phyloP scores from a whole-genome alignment of 2,329 filamentous ascomycete species.

The Colletotrichum plurivorum region DNA sequence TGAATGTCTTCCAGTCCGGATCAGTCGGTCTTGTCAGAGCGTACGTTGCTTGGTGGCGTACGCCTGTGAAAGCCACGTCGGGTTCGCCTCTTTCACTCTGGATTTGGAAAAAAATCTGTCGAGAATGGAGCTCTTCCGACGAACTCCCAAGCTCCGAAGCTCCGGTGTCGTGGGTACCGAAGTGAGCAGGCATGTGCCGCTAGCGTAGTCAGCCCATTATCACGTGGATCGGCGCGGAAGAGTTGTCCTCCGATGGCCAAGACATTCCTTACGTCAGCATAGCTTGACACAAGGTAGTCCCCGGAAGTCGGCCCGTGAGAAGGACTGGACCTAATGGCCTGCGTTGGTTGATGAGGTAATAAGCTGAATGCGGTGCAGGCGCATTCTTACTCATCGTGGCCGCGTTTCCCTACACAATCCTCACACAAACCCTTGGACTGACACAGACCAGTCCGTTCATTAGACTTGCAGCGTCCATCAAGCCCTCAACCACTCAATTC shows the following conservation, averaged over 20 bases:
- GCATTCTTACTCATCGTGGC: neutral
- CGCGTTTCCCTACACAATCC: neutral
- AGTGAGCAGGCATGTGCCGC: constrained; percentile 17
- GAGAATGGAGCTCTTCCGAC: constrained; percentile 35
- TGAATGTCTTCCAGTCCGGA: constrained; percentile 6
- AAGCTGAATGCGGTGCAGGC: neutral
- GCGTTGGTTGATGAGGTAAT: neutral
- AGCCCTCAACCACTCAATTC: neutral
- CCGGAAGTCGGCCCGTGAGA: constrained; percentile 11
- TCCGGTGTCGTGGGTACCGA: constrained; percentile 21
- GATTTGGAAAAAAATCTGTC: constrained; percentile 34
- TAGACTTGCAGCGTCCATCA: neutral
- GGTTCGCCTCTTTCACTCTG: constrained; percentile 9
- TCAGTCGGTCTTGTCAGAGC: constrained; percentile 7
- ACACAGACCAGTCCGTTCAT: constrained; percentile 28
- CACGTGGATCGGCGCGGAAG: constrained; percentile 16
- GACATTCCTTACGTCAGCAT: too few relatives aligned
- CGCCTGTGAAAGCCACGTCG: constrained; percentile 20
- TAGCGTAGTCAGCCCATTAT: neutral
- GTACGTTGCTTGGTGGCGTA: constrained; percentile 26
- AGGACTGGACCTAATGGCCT: too few relatives aligned
- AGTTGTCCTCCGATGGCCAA: constrained; percentile 8
- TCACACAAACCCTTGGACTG: neutral
- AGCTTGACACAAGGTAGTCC: neutral
- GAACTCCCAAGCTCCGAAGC: constrained; percentile 20